Base-by-base conservation (phyloP, 2,329 filamentous ascomycete genomes). In the Clarireedia paspali region DNA sequence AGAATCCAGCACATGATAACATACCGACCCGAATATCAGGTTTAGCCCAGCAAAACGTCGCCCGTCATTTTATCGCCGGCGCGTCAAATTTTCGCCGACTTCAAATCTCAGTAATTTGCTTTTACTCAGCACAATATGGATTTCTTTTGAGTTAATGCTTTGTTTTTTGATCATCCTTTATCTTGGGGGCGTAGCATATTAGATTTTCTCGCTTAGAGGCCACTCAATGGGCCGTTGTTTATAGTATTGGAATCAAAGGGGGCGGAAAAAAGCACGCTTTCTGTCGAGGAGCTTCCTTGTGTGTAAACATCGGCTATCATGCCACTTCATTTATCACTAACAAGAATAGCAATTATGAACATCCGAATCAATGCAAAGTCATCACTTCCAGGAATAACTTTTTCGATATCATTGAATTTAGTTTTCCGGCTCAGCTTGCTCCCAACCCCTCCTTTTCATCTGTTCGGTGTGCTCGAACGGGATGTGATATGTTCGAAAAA, bases 121-220 rank as follows among this genome's bases (percentile, higher is more conserved):
- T 34, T 34, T 34, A 34, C 20, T 9, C 17, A 6, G 14, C 14
- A n/a, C 23, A 38, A 12, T 6, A 14, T 2, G 30, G 26, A 20
- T n/a, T 3, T 20, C 5, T 36, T 17, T 12, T 10, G 26, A 47
- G 30, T 15, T 12, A 5, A 15, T 48, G 36, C 2, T 15, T 20
- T 23, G 6, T 39, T 34, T 40, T 12, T 49, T 48, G 24, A 49
- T 54, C 17, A 23, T 30, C 42, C 38, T 23, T 53, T 48, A 48
- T 53, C 34, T 49, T 54, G 45, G 52, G 45, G 52, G 52, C 52
- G 52, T n/a, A 49, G 34, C 27, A 49, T 14, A 20, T 2, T 38
- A 39, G n/a, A 40, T n/a, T 54, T 34, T 42, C 52, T 54, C 52
- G 52, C 52, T 54, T 54, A 34, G 47, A 12, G 34, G 12, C 34